Conservation (phyloP, 352 stramenopile species). For the Phytopythium chamaehyphon region DNA sequence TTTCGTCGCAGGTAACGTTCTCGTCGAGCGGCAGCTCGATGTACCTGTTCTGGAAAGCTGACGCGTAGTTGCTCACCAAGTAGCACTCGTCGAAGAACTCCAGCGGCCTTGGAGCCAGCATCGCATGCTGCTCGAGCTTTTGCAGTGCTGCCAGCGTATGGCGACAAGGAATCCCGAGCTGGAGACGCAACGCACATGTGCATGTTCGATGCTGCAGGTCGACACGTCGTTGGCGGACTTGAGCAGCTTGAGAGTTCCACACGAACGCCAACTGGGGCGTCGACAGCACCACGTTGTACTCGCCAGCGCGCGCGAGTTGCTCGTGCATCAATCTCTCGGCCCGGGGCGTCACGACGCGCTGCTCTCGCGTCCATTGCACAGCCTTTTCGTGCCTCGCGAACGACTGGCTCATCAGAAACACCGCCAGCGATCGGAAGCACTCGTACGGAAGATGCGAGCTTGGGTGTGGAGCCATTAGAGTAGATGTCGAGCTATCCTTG, state of each 20-base stretch:
- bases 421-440: constrained; percentile 33
- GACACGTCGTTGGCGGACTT: constrained; percentile 40
- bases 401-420: constrained; percentile 27
- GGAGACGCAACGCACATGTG: constrained; percentile 32
- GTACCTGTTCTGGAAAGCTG: constrained; percentile 29
- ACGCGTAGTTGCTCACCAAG: constrained; percentile 36
- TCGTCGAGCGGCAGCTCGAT: constrained; percentile 44
- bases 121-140: constrained; percentile 23
- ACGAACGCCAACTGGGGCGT: constrained; percentile 42
- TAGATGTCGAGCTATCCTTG: too few relatives aligned
- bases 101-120: constrained; percentile 10
- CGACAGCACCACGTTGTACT: constrained; percentile 44
- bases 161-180: constrained; percentile 39
- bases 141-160: constrained; percentile 38
- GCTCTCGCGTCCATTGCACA: constrained; percentile 34
- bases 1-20: constrained; percentile 20
- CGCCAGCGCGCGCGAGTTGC: constrained; percentile 23
- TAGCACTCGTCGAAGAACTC: constrained; percentile 55
- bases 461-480: constrained; percentile 9
- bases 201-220: constrained; percentile 47
- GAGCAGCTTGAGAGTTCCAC: constrained; percentile 31
- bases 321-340: constrained; percentile 46
- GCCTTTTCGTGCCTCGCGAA: constrained; percentile 36
- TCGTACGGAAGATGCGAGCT: constrained; percentile 28
- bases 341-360: constrained; percentile 33